A percentile compares a stretch with the other conserved stretches of the same genome.
Evolutionary conservation across 2,329 filamentous ascomycete genomes (phyloP).

Genomic region (Fusarium albidum): DNA sequence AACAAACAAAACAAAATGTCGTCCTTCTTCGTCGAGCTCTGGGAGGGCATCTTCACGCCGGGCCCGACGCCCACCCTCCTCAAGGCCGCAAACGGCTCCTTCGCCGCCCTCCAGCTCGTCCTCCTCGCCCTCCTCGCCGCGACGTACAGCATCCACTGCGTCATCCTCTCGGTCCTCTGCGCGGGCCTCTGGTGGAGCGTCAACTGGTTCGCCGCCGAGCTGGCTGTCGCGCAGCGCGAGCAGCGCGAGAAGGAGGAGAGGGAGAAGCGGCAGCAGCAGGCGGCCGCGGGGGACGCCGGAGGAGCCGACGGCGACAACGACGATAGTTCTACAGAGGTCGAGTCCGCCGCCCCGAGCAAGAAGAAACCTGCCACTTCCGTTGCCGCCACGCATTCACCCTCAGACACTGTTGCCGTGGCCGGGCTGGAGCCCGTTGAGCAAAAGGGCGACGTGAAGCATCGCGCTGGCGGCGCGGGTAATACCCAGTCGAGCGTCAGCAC

Average conservation of each 20-base stretch:
- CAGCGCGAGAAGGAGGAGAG: slow-evolving; percentile 46
- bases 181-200: slow-evolving; percentile 90
- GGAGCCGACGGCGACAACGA: slow-evolving; percentile 34
- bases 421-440: slow-evolving; percentile 55
- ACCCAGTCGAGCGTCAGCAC: slow-evolving; percentile 74
- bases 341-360: slow-evolving; percentile 39
- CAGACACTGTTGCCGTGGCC: slow-evolving; percentile 37
- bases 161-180: slow-evolving; percentile 80
- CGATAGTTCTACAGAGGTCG: slow-evolving; percentile 53
- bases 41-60: slow-evolving; percentile 92
- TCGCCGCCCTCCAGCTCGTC: slow-evolving; percentile 83
- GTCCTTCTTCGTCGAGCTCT: slow-evolving; percentile 76
- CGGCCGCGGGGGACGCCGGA: slow-evolving; percentile 34
- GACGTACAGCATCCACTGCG: slow-evolving; percentile 89
- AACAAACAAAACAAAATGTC: slow-evolving; percentile 60
- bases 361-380: slow-evolving; percentile 23
- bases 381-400: slow-evolving; percentile 24
- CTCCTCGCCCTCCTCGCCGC: slow-evolving; percentile 78
- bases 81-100: slow-evolving; percentile 88
- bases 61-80: slow-evolving; percentile 89
- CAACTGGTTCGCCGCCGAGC: slow-evolving; percentile 91
- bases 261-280: slow-evolving; percentile 43
- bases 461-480: slow-evolving; percentile 51
- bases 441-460: slow-evolving; percentile 59
- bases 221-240: slow-evolving; percentile 56